phyloP scores from a whole-genome alignment of 495 filamentous ascomycete genomes.

The Trichoderma asperelloides region DNA sequence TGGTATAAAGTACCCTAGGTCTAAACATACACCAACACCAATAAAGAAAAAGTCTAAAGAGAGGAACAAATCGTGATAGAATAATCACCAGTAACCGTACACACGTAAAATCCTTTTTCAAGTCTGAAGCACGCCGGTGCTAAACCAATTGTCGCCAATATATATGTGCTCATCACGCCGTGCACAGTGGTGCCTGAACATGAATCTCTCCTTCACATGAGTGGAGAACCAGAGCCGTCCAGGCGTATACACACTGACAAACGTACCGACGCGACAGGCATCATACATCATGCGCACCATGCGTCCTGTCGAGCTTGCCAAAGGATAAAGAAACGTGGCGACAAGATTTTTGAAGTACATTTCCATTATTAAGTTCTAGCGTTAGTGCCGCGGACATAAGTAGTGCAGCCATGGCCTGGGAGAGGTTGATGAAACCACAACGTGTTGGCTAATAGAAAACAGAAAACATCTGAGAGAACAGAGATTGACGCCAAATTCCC shows the following conservation, averaged over 20 bases:
- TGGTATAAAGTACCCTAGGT: conserved; percentile 7
- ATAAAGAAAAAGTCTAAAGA: conserved; percentile 3
- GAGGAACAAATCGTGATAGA: background rate
- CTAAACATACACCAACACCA: conserved; percentile 8
- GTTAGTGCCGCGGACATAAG: conserved; percentile 3
- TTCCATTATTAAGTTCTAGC: conserved; percentile 12
- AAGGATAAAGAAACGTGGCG: background rate
- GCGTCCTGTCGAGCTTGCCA: conserved; percentile 1
- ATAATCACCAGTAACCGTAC: conserved; percentile 6
- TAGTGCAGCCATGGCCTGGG: background rate
- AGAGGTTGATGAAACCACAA: conserved; percentile 8
- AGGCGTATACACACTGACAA: background rate
- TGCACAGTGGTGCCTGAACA: background rate
- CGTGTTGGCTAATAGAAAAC: conserved; percentile 4
- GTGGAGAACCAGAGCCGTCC: background rate
- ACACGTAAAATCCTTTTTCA: conserved; percentile 2
- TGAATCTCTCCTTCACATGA: background rate
- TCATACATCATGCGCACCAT: background rate
- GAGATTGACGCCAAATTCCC: conserved; percentile 10
- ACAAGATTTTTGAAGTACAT: conserved; percentile 8
- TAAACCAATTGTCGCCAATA: background rate
- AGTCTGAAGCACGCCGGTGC: background rate
- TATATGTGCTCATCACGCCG: background rate
- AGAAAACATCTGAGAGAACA: conserved; percentile 8
- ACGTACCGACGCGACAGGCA: background rate